Evolutionary conservation across 2,329 filamentous ascomycete species (phyloP), one percentile per base, ranked within the genome.

Genomic region (Fusarium secorum): DNA sequence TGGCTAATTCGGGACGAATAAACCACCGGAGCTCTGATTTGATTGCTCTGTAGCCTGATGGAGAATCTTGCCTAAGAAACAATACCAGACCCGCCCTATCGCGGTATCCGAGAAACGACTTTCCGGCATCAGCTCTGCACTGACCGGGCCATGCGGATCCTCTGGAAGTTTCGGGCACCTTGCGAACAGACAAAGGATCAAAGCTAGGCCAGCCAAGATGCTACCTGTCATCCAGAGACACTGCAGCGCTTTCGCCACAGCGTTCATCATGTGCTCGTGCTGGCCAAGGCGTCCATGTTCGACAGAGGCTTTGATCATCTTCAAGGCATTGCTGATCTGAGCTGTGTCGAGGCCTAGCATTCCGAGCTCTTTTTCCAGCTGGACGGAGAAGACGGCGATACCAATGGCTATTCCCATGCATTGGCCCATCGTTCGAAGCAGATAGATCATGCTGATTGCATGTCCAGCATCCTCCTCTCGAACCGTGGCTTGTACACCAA

Each of bases 401-500:
- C 76, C 76, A 24, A 77, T 41, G 28, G 76, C 76, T 36, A 78
- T 70, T 26, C 76, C 76, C 24, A 78, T 52, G 57, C 75, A 77
- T 59, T 78, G 74, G 17, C 76, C 76, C 44, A 72, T 70, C 14
- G 75, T 69, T 46, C 76, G 61, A 32, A 78, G 32, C n/a, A 76
- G 64, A 39, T 70, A 70, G 33, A 76, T 70, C 75, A 78, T 75
- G 44, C 68, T 70, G 22, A 75, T 69, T n/a, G 74, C 73, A 46
- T 76, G 73, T 4, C 71, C 74, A 38, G 66, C 67, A 14, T 75
- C 71, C 11, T 33, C 53, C n/a, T 65, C 60, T 13, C 49, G 36
- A 11, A 70, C 72, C 8, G 70, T 75, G 11, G 90, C 90, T 78
- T 93, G 90, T 28, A 92, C 85, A 3, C 87, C 85, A 36, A 91